phyloP scores from a whole-genome alignment of 192 early-diverging fungal species.

The Phycomyces nitens region DNA sequence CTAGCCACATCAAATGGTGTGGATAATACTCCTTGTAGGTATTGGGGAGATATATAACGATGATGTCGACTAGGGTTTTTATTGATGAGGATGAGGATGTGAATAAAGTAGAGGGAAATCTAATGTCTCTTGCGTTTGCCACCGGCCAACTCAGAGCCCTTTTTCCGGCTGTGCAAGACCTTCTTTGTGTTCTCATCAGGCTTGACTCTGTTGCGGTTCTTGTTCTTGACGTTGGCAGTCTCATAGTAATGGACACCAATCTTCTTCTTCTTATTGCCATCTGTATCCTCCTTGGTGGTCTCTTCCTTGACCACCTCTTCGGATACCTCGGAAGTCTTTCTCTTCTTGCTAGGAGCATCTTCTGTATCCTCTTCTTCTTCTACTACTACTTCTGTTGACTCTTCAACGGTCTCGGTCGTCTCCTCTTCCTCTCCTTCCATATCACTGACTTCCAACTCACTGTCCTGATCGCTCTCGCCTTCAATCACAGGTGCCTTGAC shows the following conservation, averaged over 20 bases:
- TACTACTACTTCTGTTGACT: conserved; percentile 20
- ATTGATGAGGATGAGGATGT: too few species aligned
- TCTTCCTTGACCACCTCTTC: background rate
- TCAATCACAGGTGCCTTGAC: conserved; percentile 39
- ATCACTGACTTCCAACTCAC: conserved; percentile 44
- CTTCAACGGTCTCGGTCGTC: conserved; percentile 31
- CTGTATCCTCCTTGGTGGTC: conserved; percentile 10
- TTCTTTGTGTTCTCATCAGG: conserved; percentile 62
- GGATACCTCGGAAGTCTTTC: background rate
- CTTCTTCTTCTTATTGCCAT: conserved; percentile 82
- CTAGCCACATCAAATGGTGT: too few species aligned
- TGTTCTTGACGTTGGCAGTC: conserved; percentile 94
- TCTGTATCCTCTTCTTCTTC: conserved; percentile 26
- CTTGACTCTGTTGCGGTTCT: conserved; percentile 77
- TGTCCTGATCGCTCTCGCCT: conserved; percentile 48
- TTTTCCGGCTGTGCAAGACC: conserved; percentile 24
- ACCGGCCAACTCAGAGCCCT: conserved; percentile 21
- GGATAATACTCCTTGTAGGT: too few species aligned
- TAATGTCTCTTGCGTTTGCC: conserved; percentile 30
- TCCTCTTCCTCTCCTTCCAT: conserved; percentile 38
- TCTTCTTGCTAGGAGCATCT: conserved; percentile 14
- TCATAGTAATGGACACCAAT: conserved; percentile 90
- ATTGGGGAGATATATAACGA: too few species aligned
- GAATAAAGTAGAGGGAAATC: background rate
- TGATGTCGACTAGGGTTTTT: too few species aligned